phyloP scores from a whole-genome alignment of 176 grass and related monocot genomes.

The Rhipidocladum racemiflorum region DNA sequence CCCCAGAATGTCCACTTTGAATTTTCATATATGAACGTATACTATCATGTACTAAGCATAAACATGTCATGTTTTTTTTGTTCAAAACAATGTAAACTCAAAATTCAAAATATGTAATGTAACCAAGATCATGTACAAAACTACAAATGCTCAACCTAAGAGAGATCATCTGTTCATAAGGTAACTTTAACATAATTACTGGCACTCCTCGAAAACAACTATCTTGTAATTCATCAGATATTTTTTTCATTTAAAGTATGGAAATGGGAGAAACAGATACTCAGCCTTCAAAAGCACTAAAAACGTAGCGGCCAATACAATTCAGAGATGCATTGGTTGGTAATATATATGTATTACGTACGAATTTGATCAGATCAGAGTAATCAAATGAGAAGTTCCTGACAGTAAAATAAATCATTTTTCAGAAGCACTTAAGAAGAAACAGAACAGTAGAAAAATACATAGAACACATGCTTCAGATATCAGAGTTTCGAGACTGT shows the following conservation, averaged over 20 bases:
- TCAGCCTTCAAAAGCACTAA: neutral
- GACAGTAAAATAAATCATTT: neutral
- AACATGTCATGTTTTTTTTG: neutral
- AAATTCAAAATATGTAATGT: neutral
- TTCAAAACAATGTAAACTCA: neutral
- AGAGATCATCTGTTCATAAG: neutral
- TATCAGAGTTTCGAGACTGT: neutral
- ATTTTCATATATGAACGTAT: neutral
- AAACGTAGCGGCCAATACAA: neutral
- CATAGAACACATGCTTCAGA: neutral
- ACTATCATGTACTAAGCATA: neutral
- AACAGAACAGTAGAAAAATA: neutral
- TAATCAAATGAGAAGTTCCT: slow-evolving; percentile 18
- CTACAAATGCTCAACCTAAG: neutral
- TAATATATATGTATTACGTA: neutral
- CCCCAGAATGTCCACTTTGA: neutral
- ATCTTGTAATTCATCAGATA: neutral
- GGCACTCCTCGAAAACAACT: neutral
- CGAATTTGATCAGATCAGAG: neutral
- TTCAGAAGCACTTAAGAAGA: neutral
- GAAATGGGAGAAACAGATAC: neutral
- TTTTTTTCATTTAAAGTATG: neutral
- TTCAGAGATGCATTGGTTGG: slow-evolving; percentile 6
- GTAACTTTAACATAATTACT: neutral
- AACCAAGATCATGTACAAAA: neutral